These are phyloP conservation scores for Calonectria fujianensis DNA, from an alignment of 2,329 filamentous ascomycete genomes.

Conservation along the genomic window DNA sequence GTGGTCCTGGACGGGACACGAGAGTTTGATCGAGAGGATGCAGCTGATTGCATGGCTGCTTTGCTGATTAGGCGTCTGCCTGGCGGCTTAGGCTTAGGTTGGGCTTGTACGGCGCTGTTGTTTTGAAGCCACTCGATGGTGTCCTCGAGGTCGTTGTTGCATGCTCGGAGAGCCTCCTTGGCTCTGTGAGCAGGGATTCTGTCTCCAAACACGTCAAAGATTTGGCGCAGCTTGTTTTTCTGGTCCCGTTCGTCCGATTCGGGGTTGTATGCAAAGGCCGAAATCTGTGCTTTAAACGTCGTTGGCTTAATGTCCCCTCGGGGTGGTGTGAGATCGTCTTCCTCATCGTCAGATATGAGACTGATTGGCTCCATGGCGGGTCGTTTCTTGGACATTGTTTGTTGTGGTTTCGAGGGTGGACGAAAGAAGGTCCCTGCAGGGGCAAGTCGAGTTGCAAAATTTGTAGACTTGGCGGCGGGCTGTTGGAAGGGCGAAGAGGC, in stretches of 20 bases:
- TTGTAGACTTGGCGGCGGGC: slow-evolving; percentile 57
- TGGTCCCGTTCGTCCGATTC: slow-evolving; percentile 63
- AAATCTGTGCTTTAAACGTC: slow-evolving; percentile 66
- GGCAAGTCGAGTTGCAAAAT: slow-evolving; percentile 78
- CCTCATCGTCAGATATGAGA: slow-evolving; percentile 70
- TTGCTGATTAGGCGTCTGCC: slow-evolving; percentile 58
- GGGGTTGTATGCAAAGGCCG: slow-evolving; percentile 69
- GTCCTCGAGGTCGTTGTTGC: slow-evolving; percentile 61
- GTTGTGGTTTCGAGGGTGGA: slow-evolving; percentile 62
- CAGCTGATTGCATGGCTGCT: slow-evolving; percentile 51
- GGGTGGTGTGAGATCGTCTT: slow-evolving; percentile 65
- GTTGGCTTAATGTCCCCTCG: slow-evolving; percentile 80
- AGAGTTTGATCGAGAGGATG: slow-evolving; percentile 39
- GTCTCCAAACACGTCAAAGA: slow-evolving; percentile 60
- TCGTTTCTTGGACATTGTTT: slow-evolving; percentile 58
- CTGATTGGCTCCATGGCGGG: slow-evolving; percentile 66
- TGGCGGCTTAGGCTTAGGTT: slow-evolving; percentile 46
- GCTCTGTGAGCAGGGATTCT: slow-evolving; percentile 57
- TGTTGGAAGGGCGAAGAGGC: slow-evolving; percentile 87
- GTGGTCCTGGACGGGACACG: slow-evolving; percentile 45
- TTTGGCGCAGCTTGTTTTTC: slow-evolving; percentile 59
- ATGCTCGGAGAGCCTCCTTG: slow-evolving; percentile 58
- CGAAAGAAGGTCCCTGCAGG: slow-evolving; percentile 84
- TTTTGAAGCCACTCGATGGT: slow-evolving; percentile 58
- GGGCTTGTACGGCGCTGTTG: slow-evolving; percentile 36